phyloP scores from a whole-genome alignment of 441 rosid genomes.

The Populus hybrid region DNA sequence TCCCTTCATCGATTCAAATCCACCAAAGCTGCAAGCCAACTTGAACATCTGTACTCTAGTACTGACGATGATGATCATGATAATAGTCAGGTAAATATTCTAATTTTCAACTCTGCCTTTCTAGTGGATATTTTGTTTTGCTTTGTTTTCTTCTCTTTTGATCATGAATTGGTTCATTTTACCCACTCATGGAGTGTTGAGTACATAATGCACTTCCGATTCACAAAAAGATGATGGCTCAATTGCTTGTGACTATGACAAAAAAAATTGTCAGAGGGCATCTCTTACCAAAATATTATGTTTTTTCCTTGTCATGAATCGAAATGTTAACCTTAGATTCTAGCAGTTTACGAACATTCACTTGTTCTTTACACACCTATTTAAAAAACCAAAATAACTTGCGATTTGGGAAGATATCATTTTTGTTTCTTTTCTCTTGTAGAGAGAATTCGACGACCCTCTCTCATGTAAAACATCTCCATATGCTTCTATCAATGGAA shows the following conservation, averaged over 20 bases:
- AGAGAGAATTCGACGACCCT: too few relatives aligned
- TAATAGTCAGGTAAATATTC: constrained; percentile 29
- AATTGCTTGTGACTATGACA: not conserved
- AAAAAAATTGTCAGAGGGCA: too few relatives aligned
- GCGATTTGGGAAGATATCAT: too few relatives aligned
- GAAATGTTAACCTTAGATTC: not conserved
- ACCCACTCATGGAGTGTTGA: not conserved
- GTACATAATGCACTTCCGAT: not conserved
- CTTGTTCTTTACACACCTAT: not conserved
- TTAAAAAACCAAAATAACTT: too few relatives aligned
- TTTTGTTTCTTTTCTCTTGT: too few relatives aligned
- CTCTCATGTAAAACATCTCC: too few relatives aligned
- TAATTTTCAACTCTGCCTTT: not conserved
- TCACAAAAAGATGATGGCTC: not conserved
- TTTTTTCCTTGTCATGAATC: not conserved
- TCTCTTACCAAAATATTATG: not conserved
- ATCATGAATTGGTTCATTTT: not conserved
- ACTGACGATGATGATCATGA: constrained; percentile 25
- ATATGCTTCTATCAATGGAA: too few relatives aligned
- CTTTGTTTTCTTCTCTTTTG: not conserved
- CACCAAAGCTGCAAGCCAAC: constrained; percentile 36
- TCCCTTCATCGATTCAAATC: constrained; percentile 36
- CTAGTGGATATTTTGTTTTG: not conserved
- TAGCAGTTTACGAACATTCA: not conserved
- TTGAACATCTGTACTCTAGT: constrained; percentile 23